phyloP scores from a whole-genome alignment of 768 basidiomycete species.

The Tulasnella sp. region DNA sequence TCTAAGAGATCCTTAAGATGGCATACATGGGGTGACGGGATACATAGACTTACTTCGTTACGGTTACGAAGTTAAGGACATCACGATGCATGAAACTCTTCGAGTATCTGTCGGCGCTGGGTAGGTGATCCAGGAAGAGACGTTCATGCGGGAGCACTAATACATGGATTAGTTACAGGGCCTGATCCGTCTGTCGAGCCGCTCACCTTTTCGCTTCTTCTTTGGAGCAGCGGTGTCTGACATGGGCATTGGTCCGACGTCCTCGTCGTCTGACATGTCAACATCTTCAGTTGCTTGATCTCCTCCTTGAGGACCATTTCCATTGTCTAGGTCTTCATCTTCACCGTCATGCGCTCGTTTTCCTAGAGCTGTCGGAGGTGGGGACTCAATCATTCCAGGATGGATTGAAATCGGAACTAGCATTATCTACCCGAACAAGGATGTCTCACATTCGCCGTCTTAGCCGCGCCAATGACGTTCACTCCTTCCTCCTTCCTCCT shows the following conservation, averaged over 20 bases:
- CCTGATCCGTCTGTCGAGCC: constrained; percentile 21
- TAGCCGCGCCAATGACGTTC: too few species aligned
- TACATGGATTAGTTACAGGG: constrained; percentile 14
- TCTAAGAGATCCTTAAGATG: constrained; percentile 41
- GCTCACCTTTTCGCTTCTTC: constrained; percentile 74
- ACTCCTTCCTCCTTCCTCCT: too few species aligned
- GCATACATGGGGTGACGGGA: not conserved
- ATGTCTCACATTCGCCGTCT: too few species aligned
- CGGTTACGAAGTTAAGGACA: constrained; percentile 73
- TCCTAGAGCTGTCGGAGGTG: constrained; percentile 37
- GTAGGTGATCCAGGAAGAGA: constrained; percentile 85
- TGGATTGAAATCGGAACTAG: not conserved
- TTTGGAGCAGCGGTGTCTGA: constrained; percentile 41
- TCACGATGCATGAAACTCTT: constrained; percentile 99
- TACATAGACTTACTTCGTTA: constrained; percentile 58
- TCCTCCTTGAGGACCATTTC: constrained; percentile 19
- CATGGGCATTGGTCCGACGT: constrained; percentile 84
- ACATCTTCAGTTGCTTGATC: constrained; percentile 21
- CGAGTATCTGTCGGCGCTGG: constrained; percentile 85
- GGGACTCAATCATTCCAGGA: constrained; percentile 6
- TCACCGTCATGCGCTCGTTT: constrained; percentile 44
- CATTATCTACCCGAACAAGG: too few species aligned
- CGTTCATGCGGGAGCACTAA: constrained; percentile 88
- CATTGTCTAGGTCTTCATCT: constrained; percentile 23
- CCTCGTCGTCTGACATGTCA: constrained; percentile 53